Evolutionary conservation across 805 yeast genomes (phyloP).

Genomic region (Pichia deserticola): DNA sequence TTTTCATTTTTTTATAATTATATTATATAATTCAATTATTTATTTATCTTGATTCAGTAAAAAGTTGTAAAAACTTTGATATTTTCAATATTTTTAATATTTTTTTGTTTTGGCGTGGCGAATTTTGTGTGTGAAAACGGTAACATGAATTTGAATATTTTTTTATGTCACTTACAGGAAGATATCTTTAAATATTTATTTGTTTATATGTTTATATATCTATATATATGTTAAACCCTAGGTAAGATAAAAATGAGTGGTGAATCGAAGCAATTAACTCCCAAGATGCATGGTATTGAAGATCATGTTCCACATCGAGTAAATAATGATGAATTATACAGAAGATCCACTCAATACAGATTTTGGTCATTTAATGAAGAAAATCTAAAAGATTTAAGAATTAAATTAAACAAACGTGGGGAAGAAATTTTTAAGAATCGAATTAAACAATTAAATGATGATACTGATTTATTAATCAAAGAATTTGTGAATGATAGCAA

Average conservation of each 20-base stretch:
- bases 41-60: too few species aligned
- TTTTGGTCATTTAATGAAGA: constrained; percentile 75
- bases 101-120: too few species aligned
- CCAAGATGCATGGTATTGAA: constrained; percentile 7
- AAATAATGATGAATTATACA: constrained; percentile 78
- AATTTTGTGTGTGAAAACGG: too few species aligned
- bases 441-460: constrained; percentile 12
- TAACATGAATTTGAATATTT: too few species aligned
- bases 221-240: too few species aligned
- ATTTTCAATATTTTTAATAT: too few species aligned
- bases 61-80: too few species aligned
- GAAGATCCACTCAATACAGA: constrained; percentile 78
- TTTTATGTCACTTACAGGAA: too few species aligned
- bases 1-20: too few species aligned
- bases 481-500: constrained; percentile 10
- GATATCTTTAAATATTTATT: too few species aligned
- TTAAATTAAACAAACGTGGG: constrained; percentile 51
- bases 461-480: constrained; percentile 15
- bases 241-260: too few species aligned
- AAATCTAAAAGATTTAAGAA: constrained; percentile 43
- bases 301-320: constrained; percentile 27
- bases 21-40: too few species aligned
- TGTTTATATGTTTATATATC: neutral
- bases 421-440: constrained; percentile 16
- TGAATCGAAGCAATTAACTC: neutral